Evolutionary conservation across 306 rosid species (phyloP).

Genomic region (Lathyrus tuberosus): DNA sequence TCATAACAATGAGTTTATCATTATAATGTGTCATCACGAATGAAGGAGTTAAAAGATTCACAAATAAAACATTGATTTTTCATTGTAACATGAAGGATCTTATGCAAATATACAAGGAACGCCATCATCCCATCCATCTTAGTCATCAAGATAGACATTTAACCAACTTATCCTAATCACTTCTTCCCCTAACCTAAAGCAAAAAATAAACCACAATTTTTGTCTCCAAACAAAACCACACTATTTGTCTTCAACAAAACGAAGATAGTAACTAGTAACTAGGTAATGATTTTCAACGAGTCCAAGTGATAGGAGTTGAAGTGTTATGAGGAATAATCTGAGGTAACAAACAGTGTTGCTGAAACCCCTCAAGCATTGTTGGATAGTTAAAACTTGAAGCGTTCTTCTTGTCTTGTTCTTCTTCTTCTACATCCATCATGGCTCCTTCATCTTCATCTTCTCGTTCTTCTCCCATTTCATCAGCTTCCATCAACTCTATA

Average conservation of each 20-base stretch:
- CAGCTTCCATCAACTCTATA: slow-evolving; percentile 58
- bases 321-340: slow-evolving; percentile 69
- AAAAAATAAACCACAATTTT: background rate
- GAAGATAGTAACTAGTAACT: background rate
- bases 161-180: slow-evolving; percentile 11
- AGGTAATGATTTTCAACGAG: slow-evolving; percentile 39
- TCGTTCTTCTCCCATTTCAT: slow-evolving; percentile 39
- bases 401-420: slow-evolving; percentile 18
- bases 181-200: background rate
- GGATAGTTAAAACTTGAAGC: slow-evolving; percentile 7
- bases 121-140: background rate
- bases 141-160: background rate
- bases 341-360: slow-evolving; percentile 75
- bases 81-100: background rate
- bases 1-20: background rate
- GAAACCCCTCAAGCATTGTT: slow-evolving; percentile 45
- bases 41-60: background rate
- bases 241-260: background rate
- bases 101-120: background rate
- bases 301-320: slow-evolving; percentile 74
- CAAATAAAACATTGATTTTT: background rate
- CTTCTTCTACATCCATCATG: slow-evolving; percentile 66
- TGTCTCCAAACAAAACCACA: background rate
- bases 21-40: background rate
- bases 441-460: slow-evolving; percentile 6